Evolutionary conservation across 192 early-diverging fungal species (phyloP).

Genomic region (Pilaira anomala): DNA sequence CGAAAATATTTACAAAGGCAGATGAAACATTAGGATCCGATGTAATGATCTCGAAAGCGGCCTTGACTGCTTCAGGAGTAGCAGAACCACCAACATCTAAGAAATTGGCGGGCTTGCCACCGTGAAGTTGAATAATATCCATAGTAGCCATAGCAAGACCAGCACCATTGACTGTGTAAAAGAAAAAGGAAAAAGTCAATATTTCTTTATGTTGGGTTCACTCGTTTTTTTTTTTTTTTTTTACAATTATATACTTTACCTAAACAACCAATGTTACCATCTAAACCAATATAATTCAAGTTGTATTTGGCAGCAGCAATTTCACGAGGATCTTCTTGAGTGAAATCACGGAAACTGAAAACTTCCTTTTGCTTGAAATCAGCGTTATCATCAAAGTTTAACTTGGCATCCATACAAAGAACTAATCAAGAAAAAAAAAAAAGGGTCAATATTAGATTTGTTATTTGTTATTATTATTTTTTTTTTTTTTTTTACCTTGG

Average conservation of each 20-base stretch:
- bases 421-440: constrained; percentile 15
- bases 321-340: constrained; percentile 97
- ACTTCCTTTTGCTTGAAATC: constrained; percentile 94
- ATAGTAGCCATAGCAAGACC: constrained; percentile 99
- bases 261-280: constrained; percentile 96
- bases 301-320: constrained; percentile 95
- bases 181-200: neutral
- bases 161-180: constrained; percentile 81
- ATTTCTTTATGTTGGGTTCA: neutral
- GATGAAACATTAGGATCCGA: constrained; percentile 95
- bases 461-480: constrained; percentile 13
- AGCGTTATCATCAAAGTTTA: constrained; percentile 99
- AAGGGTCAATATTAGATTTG: too few relatives aligned
- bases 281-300: constrained; percentile 99
- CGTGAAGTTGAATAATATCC: constrained; percentile 99
- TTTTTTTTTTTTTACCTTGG: constrained; percentile 53
- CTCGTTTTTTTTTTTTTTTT: neutral
- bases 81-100: constrained; percentile 98
- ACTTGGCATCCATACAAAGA: constrained; percentile 95
- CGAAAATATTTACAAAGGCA: constrained; percentile 99
- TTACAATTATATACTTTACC: constrained; percentile 39
- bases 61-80: constrained; percentile 91
- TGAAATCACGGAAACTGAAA: constrained; percentile 82
- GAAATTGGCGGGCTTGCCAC: constrained; percentile 98
- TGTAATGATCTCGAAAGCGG: constrained; percentile 99